Conservation (phyloP, 2,329 filamentous ascomycete species). For the Pyrenochaeta sp. region DNA sequence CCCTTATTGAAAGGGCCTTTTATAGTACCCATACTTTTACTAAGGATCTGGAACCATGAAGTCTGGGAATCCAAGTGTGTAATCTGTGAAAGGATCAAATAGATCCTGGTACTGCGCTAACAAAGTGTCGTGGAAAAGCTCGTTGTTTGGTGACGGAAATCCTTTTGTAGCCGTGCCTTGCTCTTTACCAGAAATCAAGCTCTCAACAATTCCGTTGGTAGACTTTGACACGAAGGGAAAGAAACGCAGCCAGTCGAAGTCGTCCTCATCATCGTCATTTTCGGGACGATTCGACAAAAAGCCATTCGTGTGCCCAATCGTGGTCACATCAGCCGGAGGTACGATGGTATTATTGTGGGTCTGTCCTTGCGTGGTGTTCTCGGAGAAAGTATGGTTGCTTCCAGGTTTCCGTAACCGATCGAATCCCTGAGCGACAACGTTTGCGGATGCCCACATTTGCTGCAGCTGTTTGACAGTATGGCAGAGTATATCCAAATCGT, state of each 20-base stretch:
- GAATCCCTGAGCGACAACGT: constrained; percentile 30
- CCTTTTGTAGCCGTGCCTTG: constrained; percentile 28
- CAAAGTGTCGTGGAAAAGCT: constrained; percentile 28
- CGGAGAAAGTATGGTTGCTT: neutral
- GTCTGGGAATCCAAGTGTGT: constrained; percentile 13
- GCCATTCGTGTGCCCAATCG: neutral
- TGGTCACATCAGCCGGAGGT: neutral
- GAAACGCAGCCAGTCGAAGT: constrained; percentile 35
- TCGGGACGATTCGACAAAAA: neutral
- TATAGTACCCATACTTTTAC: neutral
- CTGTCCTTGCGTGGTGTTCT: neutral
- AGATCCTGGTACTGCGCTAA: constrained; percentile 33
- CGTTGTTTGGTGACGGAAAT: constrained; percentile 32
- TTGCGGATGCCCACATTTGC: constrained; percentile 35
- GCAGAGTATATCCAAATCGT: constrained; percentile 26
- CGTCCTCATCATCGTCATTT: constrained; percentile 8
- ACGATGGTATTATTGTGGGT: neutral
- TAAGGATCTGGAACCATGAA: neutral
- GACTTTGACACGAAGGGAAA: constrained; percentile 31
- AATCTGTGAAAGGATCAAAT: constrained; percentile 31
- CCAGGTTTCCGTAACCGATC: constrained; percentile 23
- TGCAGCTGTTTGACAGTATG: constrained; percentile 29
- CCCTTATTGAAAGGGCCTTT: no score
- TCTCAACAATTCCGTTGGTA: constrained; percentile 29
- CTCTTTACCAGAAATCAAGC: constrained; percentile 23